Conservation (phyloP, 148 eudicot genomes). For the Salicornia ramosissima region DNA sequence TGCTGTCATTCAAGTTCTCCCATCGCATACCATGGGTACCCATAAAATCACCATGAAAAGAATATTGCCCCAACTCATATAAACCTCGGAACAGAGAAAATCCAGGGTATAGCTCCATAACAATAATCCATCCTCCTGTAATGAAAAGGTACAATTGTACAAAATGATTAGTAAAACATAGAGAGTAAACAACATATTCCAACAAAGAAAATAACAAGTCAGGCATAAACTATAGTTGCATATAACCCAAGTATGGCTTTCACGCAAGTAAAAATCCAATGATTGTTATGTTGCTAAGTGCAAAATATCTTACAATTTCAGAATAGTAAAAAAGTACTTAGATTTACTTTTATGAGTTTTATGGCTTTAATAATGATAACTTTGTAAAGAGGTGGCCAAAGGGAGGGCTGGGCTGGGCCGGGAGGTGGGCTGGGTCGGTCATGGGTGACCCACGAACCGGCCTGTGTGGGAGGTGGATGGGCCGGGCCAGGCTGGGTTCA, state of each 20-base stretch:
- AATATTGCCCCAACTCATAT: constrained; percentile 67
- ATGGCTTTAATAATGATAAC: too few relatives aligned
- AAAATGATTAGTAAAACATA: constrained; percentile 4
- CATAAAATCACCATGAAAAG: constrained; percentile 48
- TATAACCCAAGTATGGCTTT: neutral
- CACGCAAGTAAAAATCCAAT: neutral
- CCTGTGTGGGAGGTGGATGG: too few relatives aligned
- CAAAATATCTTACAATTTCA: too few relatives aligned
- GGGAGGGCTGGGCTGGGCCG: too few relatives aligned
- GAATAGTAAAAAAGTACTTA: too few relatives aligned
- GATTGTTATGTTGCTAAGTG: too few relatives aligned
- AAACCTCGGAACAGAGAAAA: constrained; percentile 78
- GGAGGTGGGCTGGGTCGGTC: too few relatives aligned
- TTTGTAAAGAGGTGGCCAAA: too few relatives aligned
- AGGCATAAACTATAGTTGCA: neutral
- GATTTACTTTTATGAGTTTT: too few relatives aligned
- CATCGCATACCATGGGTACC: constrained; percentile 82
- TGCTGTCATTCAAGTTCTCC: constrained; percentile 53
- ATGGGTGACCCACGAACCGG: too few relatives aligned
- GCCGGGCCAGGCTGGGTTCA: too few relatives aligned
- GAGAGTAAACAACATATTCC: neutral
- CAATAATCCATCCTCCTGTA: constrained; percentile 64
- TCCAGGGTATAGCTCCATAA: constrained; percentile 89
- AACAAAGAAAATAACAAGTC: neutral
- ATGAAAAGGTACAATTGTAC: neutral